Conservation (phyloP, 139 green algal species). For the Chlamydomonas sp. region DNA sequence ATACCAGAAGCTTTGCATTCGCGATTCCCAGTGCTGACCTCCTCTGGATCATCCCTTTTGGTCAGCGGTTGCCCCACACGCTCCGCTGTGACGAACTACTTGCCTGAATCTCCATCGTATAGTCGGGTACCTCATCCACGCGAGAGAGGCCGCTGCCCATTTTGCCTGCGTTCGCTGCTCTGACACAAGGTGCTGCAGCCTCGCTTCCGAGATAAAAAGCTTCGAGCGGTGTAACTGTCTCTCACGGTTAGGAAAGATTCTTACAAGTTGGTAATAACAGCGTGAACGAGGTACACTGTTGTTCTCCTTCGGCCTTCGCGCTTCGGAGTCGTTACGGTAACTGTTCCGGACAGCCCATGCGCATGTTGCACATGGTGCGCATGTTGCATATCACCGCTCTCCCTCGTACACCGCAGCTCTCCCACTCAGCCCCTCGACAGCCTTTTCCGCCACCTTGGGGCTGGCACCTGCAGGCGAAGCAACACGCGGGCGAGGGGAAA, state of each 20-base stretch:
- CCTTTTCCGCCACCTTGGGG: constrained; percentile 19
- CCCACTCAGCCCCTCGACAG: constrained; percentile 31
- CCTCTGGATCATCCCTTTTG: background rate
- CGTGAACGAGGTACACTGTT: background rate
- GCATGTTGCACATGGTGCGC: background rate
- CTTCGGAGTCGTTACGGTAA: background rate
- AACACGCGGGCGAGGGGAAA: background rate
- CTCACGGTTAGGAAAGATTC: no score
- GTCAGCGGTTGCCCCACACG: background rate
- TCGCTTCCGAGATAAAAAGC: background rate
- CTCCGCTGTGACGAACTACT: background rate
- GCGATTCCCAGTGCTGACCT: background rate
- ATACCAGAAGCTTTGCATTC: background rate
- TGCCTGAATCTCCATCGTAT: constrained; percentile 26
- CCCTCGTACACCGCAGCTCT: constrained; percentile 26
- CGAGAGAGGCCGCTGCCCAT: constrained; percentile 25
- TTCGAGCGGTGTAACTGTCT: background rate
- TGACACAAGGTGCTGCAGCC: background rate
- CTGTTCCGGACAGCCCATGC: background rate
- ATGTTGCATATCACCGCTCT: background rate
- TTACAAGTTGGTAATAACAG: background rate
- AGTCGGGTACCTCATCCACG: constrained; percentile 25
- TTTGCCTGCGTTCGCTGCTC: background rate
- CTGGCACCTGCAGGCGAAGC: constrained; percentile 27
- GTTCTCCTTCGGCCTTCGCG: background rate